Conservation (phyloP, 1,284 basidiomycete species). For the Sporisorium sorghi region DNA sequence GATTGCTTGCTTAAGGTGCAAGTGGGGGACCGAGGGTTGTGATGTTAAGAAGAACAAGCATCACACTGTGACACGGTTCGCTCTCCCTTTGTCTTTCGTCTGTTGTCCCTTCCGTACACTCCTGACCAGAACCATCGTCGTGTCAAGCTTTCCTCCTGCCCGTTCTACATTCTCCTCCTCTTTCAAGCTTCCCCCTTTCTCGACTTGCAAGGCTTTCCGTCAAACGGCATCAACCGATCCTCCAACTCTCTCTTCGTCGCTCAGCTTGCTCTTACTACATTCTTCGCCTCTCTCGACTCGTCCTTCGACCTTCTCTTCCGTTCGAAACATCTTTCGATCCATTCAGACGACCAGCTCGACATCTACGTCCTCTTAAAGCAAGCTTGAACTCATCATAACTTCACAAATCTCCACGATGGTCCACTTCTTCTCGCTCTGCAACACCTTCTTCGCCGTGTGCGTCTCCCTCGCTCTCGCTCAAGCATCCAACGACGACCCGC, state of each 20-base stretch:
- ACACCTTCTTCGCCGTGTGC: constrained; percentile 3
- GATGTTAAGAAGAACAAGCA: too few species aligned
- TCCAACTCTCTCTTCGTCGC: not conserved
- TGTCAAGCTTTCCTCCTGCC: too few species aligned
- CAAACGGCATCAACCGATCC: not conserved
- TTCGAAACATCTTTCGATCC: too few species aligned
- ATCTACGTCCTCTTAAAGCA: not conserved
- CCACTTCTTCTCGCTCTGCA: constrained; percentile 11
- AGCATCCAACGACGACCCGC: constrained; percentile 41
- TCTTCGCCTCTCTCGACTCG: not conserved
- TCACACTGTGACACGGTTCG: too few species aligned
- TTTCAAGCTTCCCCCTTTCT: not conserved
- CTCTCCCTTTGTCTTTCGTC: not conserved
- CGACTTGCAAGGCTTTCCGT: too few species aligned
- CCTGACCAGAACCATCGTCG: too few species aligned
- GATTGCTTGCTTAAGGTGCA: too few species aligned
- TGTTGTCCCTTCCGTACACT: too few species aligned
- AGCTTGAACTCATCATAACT: not conserved
- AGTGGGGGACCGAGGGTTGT: too few species aligned
- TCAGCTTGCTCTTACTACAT: not conserved
- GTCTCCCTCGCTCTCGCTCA: constrained; percentile 13
- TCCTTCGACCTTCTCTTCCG: not conserved
- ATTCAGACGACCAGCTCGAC: not conserved
- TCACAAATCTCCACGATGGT: constrained; percentile 17
- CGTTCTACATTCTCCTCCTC: not conserved